Conservation (phyloP, 306 rosid species). For the Mucuna pruriens region DNA sequence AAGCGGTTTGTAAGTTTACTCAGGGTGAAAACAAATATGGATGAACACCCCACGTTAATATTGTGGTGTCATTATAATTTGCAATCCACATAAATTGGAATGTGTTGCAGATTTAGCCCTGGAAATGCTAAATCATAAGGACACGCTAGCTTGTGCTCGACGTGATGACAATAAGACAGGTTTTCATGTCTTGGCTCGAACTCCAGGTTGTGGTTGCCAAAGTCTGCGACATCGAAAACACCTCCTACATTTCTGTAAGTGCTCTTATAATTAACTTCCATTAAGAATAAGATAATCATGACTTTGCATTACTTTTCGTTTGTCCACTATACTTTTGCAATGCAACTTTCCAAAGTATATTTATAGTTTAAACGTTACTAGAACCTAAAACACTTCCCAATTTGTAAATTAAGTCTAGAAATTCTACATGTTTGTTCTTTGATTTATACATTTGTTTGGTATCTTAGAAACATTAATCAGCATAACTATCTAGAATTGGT, state of each 20-base stretch:
- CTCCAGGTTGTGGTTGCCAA: conserved; percentile 7
- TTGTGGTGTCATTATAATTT: background rate
- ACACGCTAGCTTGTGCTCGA: conserved; percentile 17
- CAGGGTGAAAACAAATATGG: background rate
- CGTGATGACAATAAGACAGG: conserved; percentile 19
- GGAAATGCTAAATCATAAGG: conserved; percentile 25
- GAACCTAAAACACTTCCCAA: too few species aligned
- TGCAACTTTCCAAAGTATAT: too few species aligned
- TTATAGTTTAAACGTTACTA: too few species aligned
- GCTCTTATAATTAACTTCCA: background rate
- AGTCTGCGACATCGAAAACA: background rate
- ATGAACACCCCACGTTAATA: background rate
- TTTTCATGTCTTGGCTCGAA: conserved; percentile 51
- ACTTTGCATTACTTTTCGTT: background rate
- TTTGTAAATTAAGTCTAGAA: too few species aligned
- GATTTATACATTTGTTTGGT: too few species aligned
- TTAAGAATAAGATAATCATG: background rate
- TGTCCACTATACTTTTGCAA: background rate
- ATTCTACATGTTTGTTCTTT: too few species aligned
- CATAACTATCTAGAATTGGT: too few species aligned
- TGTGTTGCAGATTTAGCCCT: conserved; percentile 44
- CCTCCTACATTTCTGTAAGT: conserved; percentile 22
- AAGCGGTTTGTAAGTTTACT: too few species aligned
- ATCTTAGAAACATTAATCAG: too few species aligned
- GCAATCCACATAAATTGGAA: background rate